These are phyloP conservation scores for Pseudoturritis turrita DNA, from an alignment of 345 rosid genomes.

Conservation along the genomic window DNA sequence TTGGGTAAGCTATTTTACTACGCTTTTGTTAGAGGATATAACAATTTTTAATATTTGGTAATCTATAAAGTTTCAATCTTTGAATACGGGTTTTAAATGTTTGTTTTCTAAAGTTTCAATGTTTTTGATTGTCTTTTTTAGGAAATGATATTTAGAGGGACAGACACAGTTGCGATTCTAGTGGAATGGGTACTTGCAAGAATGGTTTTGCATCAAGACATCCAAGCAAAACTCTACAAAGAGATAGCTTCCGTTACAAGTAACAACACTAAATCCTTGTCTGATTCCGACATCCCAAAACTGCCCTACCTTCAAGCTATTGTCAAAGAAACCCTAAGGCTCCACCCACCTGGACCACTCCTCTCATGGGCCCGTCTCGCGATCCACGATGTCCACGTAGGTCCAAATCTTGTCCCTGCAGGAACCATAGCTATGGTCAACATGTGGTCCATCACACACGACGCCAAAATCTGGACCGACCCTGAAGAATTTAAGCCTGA, in stretches of 20 bases:
- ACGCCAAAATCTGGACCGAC: constrained; percentile 46
- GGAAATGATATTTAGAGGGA: constrained; percentile 94
- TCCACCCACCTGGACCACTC: constrained; percentile 90
- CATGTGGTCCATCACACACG: constrained; percentile 92
- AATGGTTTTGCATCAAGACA: constrained; percentile 59
- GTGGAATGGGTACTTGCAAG: constrained; percentile 91
- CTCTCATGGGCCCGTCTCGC: constrained; percentile 90
- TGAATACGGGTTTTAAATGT: not conserved
- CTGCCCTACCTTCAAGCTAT: constrained; percentile 60
- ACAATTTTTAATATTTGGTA: too few species aligned
- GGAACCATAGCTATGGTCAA: constrained; percentile 91
- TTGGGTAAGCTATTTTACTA: constrained; percentile 50
- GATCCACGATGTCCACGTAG: constrained; percentile 59
- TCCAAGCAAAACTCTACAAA: constrained; percentile 50
- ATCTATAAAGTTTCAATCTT: not conserved
- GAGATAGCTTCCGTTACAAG: constrained; percentile 52
- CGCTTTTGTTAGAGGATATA: not conserved
- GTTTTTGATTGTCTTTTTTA: not conserved
- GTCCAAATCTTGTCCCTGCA: constrained; percentile 52
- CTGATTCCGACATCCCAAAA: constrained; percentile 54
- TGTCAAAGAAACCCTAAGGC: constrained; percentile 70
- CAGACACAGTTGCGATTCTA: constrained; percentile 81
- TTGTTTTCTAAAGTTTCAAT: not conserved
- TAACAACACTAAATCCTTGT: constrained; percentile 30
- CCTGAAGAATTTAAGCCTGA: constrained; percentile 59